Base-by-base conservation (phyloP, 169 alveolate species). In the Blepharisma undulans region DNA sequence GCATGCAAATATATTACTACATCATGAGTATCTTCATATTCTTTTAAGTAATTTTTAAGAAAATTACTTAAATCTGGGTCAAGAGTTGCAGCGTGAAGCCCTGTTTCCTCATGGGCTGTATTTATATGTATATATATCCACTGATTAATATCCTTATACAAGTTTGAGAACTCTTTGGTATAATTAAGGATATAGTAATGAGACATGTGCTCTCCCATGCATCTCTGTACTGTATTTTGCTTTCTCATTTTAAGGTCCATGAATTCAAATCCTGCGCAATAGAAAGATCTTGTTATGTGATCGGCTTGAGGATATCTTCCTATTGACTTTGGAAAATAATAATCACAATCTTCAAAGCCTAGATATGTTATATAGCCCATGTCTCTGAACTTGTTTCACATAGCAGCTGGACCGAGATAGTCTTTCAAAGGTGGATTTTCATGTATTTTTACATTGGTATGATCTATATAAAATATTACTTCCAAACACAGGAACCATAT, bases 41-140 rank as follows among this genome's bases (percentile, higher is more conserved):
- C 32, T 80, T 84, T 60, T 27, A 84, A 18, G 36, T 59, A 84
- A 19, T 14, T 48, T 8, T 84, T 32, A 12, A 84, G 30, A 61
- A 84, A 61, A 48, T 33, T 84, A 19, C 12, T 84, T n/a, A 84
- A 59, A 27, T 84, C 90, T 48, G 33, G 84, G 60, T 84, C 90
- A 10, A 84, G 27, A 19, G 48, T 22, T 14, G 12, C 18, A 12
- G 72, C 90, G 14, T 84, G 82, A 18, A 21, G 90, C 10, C 90
- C 90, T 59, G 90, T 84, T 14, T 25, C 84, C 60, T 84, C 90
- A 84, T 84, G 90, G 32, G 90, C 90, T 14, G 90, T 84, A 22
- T 36, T 61, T 10, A 84, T 59, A 30, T 84, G 90, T 16, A 30
- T 10, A 27, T 84, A 84, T 21, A 36, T 61, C 82, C 90, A 84